Percentiles rank a stretch among this genome's conserved stretches.
Evolutionary conservation across 2,329 filamentous ascomycete genomes (phyloP).

Genomic region (Pseudogymnoascus sp.): DNA sequence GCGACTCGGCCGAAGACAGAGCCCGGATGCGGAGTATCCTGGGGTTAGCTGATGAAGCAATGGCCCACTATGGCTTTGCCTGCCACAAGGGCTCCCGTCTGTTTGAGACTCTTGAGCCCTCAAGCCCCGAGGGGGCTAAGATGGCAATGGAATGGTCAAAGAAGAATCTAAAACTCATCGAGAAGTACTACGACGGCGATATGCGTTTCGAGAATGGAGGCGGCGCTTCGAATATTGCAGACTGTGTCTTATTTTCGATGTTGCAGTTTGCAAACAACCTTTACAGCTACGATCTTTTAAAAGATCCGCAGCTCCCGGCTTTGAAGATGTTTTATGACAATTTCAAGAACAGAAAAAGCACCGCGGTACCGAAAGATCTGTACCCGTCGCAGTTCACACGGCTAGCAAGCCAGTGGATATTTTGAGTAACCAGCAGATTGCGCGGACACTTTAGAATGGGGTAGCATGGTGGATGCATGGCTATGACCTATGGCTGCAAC

Average conservation of each 20-base stretch:
- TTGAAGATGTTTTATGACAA: not conserved
- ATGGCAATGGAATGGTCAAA: not conserved
- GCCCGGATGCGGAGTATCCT: slow-evolving; percentile 10
- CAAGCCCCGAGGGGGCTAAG: not conserved
- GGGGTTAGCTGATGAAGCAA: slow-evolving; percentile 8
- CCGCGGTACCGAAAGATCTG: not conserved
- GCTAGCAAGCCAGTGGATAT: not conserved
- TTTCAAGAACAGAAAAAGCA: not conserved
- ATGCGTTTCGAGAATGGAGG: not conserved
- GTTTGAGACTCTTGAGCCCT: slow-evolving; percentile 9
- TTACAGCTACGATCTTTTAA: not conserved
- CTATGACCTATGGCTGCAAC: no score
- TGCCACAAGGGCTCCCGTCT: slow-evolving; percentile 10
- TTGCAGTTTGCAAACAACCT: not conserved
- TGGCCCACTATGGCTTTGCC: slow-evolving; percentile 2
- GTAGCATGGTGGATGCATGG: no score
- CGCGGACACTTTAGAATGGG: not conserved
- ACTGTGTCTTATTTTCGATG: not conserved
- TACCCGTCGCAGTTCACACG: not conserved
- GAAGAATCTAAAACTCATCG: slow-evolving; percentile 9
- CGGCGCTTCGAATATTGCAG: not conserved
- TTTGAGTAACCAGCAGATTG: not conserved
- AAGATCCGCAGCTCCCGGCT: not conserved
- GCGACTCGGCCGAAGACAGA: slow-evolving; percentile 9
- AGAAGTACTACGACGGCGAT: slow-evolving; percentile 13